Evolutionary conservation across 108 stramenopile genomes (phyloP).

Genomic region (Pelagomonas calceolata): DNA sequence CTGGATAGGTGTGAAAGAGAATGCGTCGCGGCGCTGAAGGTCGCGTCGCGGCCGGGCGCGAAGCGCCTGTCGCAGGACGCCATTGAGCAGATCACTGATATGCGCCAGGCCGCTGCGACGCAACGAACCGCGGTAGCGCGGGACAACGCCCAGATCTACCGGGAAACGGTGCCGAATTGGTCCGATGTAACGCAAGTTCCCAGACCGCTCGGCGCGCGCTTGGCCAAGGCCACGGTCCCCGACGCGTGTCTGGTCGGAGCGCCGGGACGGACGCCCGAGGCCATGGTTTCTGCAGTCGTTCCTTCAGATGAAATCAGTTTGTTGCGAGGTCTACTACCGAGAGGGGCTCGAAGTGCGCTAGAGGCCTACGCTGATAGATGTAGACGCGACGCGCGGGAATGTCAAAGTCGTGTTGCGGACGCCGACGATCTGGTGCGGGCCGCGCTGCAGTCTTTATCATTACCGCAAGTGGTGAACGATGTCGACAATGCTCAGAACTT

Average conservation of each 20-base stretch:
- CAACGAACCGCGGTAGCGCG: background rate
- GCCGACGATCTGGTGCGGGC: background rate
- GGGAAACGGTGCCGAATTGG: background rate
- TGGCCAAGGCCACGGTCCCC: background rate
- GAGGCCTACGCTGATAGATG: background rate
- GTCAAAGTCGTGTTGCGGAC: background rate
- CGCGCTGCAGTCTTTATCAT: background rate
- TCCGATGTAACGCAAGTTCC: background rate
- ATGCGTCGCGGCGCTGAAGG: background rate
- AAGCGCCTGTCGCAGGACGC: background rate
- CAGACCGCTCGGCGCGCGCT: background rate
- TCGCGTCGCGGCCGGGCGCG: background rate
- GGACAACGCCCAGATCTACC: background rate
- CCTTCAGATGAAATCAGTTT: too few species aligned
- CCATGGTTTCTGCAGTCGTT: background rate
- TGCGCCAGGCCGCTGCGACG: background rate
- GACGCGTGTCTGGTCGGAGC: background rate
- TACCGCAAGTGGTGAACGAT: background rate
- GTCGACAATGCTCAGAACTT: background rate
- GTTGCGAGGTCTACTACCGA: background rate
- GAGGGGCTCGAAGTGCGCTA: background rate
- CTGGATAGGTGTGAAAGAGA: slow-evolving; percentile 3
- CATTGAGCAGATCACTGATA: background rate
- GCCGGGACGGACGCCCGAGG: background rate
- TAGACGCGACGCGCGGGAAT: background rate